Evolutionary conservation across 2,329 filamentous ascomycete species (phyloP), one percentile per base, ranked within the genome.

Genomic region (Colletotrichum sansevieriae): DNA sequence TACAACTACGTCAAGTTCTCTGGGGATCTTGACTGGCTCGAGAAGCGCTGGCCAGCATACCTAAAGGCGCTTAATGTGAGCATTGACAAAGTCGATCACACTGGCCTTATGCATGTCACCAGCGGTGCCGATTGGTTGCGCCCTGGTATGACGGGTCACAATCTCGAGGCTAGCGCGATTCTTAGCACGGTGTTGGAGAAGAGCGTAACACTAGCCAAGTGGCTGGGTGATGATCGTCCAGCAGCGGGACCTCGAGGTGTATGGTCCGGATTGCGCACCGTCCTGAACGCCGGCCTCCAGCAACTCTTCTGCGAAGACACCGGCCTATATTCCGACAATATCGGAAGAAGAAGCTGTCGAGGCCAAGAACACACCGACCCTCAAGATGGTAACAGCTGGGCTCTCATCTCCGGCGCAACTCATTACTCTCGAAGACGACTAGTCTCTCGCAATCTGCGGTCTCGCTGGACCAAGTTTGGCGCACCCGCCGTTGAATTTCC

Each of bases 161-260:
- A 85, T 70, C 81, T 80, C 15, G 83, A 87, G 75, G 84, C 83
- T 3, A 84, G 83, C 70, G 83, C 85, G 68, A 84, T 87, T 13
- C 73, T 87, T n/a, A 84, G 85, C 66, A 79, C 85, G 65, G 85
- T 83, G 0, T 77, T 89, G 46, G 79, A 80, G 15, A 83, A 83
- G 47, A 84, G 80, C 10, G 78, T 84, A 57, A 73, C 76, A 9
- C 81, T 89, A 2, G 84, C 83, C 3, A 72, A 73, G 8, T 85
- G 81, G 64, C 74, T 85, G 13, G 79, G 78, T 29, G 80, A 83
- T 52, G 63, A 73, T 49, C 37, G 52, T 5, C 66, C 63, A 11
- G 67, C 68, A 13, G 47, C 51, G 18, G 57, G 62, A 15, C 44
- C 62, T 33, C 62, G 37, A 8, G 66, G 66, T 2, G 56, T 66